Evolutionary conservation across 2,329 filamentous ascomycete genomes (phyloP).

Genomic region (Epichloe baconii): DNA sequence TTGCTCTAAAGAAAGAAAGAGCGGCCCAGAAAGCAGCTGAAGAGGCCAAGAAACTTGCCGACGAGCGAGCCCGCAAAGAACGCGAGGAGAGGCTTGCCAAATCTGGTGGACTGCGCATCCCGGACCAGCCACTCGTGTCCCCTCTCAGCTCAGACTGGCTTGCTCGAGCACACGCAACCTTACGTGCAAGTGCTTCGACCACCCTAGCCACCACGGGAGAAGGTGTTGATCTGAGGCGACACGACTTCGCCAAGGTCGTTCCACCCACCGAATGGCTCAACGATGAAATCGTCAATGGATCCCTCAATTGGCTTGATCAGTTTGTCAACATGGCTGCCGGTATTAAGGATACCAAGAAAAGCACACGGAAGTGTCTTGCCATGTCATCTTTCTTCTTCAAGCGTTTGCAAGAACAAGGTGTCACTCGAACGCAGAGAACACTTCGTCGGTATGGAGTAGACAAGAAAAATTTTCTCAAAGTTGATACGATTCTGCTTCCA

Average conservation of each 20-base stretch:
- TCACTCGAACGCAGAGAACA: slow-evolving; percentile 36
- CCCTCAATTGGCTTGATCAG: slow-evolving; percentile 46
- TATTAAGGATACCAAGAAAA: slow-evolving; percentile 30
- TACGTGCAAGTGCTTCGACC: slow-evolving; percentile 20
- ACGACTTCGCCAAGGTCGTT: slow-evolving; percentile 53
- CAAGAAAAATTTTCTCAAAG: slow-evolving; percentile 47
- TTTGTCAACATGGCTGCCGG: slow-evolving; percentile 45
- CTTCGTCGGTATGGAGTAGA: slow-evolving; percentile 43
- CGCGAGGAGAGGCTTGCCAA: slow-evolving; percentile 15
- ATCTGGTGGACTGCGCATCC: slow-evolving; percentile 19
- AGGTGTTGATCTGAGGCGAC: slow-evolving; percentile 33
- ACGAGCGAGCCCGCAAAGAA: slow-evolving; percentile 9
- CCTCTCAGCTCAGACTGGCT: slow-evolving; percentile 18
- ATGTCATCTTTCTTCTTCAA: slow-evolving; percentile 56
- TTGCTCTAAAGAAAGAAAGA: slow-evolving; percentile 5
- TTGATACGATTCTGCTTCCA: slow-evolving; percentile 57
- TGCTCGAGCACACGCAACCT: slow-evolving; percentile 15
- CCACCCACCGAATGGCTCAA: slow-evolving; percentile 54
- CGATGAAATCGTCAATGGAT: slow-evolving; percentile 61
- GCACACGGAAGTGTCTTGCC: slow-evolving; percentile 45
- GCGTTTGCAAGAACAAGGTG: slow-evolving; percentile 34
- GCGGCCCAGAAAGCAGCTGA: slow-evolving; percentile 14
- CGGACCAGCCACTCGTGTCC: slow-evolving; percentile 14
- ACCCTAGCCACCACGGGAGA: slow-evolving; percentile 34
- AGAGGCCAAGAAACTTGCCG: slow-evolving; percentile 14